Percentiles rank a stretch among this genome's conserved stretches.
Conservation (phyloP, 164 flowering plant genomes). For the Vitis labrusca region DNA sequence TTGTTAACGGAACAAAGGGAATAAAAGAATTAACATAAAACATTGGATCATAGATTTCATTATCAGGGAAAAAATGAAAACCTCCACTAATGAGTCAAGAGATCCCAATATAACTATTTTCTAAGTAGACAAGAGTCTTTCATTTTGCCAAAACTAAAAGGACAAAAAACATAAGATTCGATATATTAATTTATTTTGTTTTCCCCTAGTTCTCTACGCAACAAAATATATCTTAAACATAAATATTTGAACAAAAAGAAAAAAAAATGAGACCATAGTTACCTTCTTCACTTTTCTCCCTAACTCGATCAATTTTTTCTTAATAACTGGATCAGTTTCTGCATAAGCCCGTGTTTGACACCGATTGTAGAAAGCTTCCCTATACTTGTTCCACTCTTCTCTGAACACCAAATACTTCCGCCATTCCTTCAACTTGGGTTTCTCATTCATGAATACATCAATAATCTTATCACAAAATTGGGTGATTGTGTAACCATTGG, state of each 20-base stretch:
- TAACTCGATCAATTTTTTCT: conserved; percentile 49
- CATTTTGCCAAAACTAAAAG: background rate
- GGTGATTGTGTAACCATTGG: conserved; percentile 72
- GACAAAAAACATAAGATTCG: background rate
- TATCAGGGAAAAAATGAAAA: background rate
- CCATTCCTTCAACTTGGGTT: conserved; percentile 78
- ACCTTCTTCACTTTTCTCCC: conserved; percentile 77
- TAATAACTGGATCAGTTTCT: conserved; percentile 58
- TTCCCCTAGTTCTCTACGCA: too few species aligned
- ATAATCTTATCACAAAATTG: conserved; percentile 89
- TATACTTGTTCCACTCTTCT: conserved; percentile 87
- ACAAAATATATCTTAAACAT: background rate
- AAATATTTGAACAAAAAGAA: background rate
- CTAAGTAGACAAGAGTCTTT: too few species aligned
- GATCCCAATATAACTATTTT: too few species aligned
- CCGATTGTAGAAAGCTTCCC: conserved; percentile 63
- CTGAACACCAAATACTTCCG: conserved; percentile 74
- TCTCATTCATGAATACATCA: conserved; percentile 79
- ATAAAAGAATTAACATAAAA: background rate
- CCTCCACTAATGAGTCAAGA: too few species aligned
- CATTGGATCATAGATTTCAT: background rate
- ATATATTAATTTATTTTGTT: too few species aligned
- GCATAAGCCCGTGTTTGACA: conserved; percentile 56
- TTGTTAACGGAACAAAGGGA: background rate
- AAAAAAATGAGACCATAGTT: conserved; percentile 7